Evolutionary conservation across 805 yeast genomes (phyloP).

Genomic region (Wickerhamomyces ciferrii): DNA sequence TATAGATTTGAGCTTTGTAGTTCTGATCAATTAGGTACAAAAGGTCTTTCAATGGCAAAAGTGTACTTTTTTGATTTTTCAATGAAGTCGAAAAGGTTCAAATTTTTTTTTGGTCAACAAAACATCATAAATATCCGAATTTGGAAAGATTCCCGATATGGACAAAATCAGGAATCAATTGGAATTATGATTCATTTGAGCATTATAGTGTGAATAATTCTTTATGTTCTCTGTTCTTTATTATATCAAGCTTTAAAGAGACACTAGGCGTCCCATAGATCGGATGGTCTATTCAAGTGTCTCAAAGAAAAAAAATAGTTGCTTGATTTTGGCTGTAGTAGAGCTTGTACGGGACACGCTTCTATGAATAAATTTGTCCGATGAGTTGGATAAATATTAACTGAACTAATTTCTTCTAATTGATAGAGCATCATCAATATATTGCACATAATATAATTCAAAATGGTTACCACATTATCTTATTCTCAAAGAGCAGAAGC

Average conservation of each 20-base stretch:
- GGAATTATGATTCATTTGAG: too few relatives aligned
- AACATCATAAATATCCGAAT: not conserved
- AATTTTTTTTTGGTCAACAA: not conserved
- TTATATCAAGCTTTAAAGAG: too few relatives aligned
- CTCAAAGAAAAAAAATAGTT: too few relatives aligned
- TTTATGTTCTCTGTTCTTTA: too few relatives aligned
- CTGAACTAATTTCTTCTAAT: not conserved
- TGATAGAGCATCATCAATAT: too few relatives aligned
- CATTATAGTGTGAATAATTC: too few relatives aligned
- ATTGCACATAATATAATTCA: too few relatives aligned
- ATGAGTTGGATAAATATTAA: not conserved
- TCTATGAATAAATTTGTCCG: not conserved
- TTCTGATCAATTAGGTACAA: not conserved
- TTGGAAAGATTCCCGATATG: not conserved
- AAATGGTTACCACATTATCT: slow-evolving; percentile 26
- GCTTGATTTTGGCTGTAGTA: too few relatives aligned
- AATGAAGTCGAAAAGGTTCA: not conserved
- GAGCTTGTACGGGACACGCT: not conserved
- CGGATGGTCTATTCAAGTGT: too few relatives aligned
- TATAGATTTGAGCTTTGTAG: not conserved
- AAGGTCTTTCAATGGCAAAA: not conserved
- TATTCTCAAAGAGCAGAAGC: slow-evolving; percentile 65
- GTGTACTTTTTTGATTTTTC: not conserved
- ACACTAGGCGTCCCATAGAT: too few relatives aligned
- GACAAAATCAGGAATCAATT: not conserved